Evolutionary conservation across 1,284 basidiomycete species (phyloP).

Genomic region (Coniferiporia sulphurascens): DNA sequence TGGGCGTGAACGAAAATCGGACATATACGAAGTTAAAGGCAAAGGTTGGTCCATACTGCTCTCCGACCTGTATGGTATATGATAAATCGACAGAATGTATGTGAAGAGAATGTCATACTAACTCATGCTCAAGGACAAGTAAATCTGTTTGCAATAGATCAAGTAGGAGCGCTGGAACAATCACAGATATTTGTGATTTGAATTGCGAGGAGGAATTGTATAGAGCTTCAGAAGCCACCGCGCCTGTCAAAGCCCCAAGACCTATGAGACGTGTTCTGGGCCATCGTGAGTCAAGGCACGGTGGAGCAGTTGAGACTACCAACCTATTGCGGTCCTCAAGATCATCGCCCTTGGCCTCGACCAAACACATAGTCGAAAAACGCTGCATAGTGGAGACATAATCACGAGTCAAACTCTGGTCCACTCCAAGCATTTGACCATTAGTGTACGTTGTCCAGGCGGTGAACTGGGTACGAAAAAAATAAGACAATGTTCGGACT

Average conservation of each 20-base stretch:
- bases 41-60: slow-evolving; percentile 63
- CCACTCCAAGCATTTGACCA: slow-evolving; percentile 75
- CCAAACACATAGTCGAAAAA: slow-evolving; percentile 62
- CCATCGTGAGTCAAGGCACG: slow-evolving; percentile 7
- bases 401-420: slow-evolving; percentile 61
- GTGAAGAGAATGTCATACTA: slow-evolving; percentile 26
- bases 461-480: slow-evolving; percentile 56
- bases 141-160: slow-evolving; percentile 67
- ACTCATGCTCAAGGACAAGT: slow-evolving; percentile 65
- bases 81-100: neutral
- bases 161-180: slow-evolving; percentile 72
- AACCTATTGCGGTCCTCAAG: slow-evolving; percentile 68
- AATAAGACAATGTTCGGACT: neutral
- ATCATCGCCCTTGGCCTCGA: slow-evolving; percentile 43
- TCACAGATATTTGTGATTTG: slow-evolving; percentile 62
- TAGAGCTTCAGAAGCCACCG: slow-evolving; percentile 80
- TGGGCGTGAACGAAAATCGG: slow-evolving; percentile 75
- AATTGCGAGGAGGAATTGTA: slow-evolving; percentile 78
- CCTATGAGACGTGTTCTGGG: slow-evolving; percentile 80
- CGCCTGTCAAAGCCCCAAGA: slow-evolving; percentile 77
- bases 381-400: slow-evolving; percentile 68
- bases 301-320: slow-evolving; percentile 13
- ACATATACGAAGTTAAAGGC: slow-evolving; percentile 61
- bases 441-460: slow-evolving; percentile 93
- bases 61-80: slow-evolving; percentile 39